Conservation (phyloP, 148 eudicot species). For the Camellia sinensis region DNA sequence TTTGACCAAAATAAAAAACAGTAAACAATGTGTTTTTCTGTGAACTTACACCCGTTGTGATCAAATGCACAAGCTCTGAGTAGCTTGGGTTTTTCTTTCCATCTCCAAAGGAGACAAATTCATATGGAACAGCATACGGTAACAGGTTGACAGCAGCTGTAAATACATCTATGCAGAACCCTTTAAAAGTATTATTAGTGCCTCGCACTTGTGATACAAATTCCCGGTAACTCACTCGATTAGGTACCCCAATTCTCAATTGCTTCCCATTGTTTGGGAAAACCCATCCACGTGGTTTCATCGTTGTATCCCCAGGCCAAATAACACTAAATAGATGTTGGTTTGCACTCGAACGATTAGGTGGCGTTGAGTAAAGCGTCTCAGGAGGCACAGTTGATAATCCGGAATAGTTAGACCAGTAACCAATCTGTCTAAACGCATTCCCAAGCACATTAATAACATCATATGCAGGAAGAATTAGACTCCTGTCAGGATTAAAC, state of each 20-base stretch:
- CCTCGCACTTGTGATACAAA: slow-evolving; percentile 67
- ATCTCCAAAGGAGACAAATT: slow-evolving; percentile 75
- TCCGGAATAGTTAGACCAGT: slow-evolving; percentile 89
- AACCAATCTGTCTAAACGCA: slow-evolving; percentile 67
- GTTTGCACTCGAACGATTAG: slow-evolving; percentile 56
- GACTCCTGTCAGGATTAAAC: slow-evolving; percentile 59
- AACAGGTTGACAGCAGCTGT: slow-evolving; percentile 73
- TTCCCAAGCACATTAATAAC: slow-evolving; percentile 82
- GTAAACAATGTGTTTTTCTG: not conserved
- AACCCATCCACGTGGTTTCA: slow-evolving; percentile 91
- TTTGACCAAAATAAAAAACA: not conserved
- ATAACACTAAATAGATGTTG: slow-evolving; percentile 54
- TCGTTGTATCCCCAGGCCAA: slow-evolving; percentile 81
- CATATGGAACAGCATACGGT: slow-evolving; percentile 83
- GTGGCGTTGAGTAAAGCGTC: slow-evolving; percentile 50
- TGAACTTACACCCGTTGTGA: slow-evolving; percentile 70
- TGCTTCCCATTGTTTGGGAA: slow-evolving; percentile 78
- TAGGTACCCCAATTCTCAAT: slow-evolving; percentile 76
- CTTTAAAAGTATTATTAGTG: slow-evolving; percentile 58
- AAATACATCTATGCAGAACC: slow-evolving; percentile 91
- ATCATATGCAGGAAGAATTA: slow-evolving; percentile 71
- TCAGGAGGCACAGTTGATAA: slow-evolving; percentile 70
- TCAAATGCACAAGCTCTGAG: slow-evolving; percentile 55
- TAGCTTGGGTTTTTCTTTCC: slow-evolving; percentile 77
- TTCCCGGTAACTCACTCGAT: slow-evolving; percentile 66